Conservation (phyloP, 2,329 filamentous ascomycete genomes). For the Arthrobotrys entomopaga region DNA sequence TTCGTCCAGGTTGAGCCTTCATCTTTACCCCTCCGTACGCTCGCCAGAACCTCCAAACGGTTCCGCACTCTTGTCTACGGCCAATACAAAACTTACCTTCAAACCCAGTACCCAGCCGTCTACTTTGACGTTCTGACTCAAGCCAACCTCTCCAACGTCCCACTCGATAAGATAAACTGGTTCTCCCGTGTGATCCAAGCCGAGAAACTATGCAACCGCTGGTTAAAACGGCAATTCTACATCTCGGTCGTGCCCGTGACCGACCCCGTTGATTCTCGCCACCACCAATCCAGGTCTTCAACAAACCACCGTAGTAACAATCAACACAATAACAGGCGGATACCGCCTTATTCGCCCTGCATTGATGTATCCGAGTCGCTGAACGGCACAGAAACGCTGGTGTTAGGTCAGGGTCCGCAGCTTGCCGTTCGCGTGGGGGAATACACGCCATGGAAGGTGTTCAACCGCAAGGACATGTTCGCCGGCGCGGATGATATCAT, state of each 20-base stretch:
- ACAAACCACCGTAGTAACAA: background rate
- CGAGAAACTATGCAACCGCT: conserved; percentile 41
- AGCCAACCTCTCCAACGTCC: background rate
- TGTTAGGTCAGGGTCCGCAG: conserved; percentile 16
- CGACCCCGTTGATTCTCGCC: conserved; percentile 2
- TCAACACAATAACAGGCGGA: background rate
- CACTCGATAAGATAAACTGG: conserved; percentile 29
- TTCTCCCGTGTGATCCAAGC: conserved; percentile 1
- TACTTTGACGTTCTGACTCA: conserved; percentile 13
- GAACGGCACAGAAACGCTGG: conserved; percentile 34
- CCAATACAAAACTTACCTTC: conserved; percentile 46
- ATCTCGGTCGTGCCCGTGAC: conserved; percentile 5
- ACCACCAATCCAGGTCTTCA: conserved; percentile 6
- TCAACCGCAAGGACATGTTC: conserved; percentile 21
- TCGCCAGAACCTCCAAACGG: conserved; percentile 25
- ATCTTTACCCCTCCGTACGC: conserved; percentile 13
- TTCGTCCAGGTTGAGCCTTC: conserved; percentile 13
- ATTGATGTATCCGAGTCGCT: conserved; percentile 23
- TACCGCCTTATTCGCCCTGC: conserved; percentile 12
- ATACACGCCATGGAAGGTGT: conserved; percentile 21
- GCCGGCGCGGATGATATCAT: conserved; percentile 27
- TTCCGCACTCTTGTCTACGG: conserved; percentile 26
- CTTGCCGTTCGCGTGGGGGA: conserved; percentile 30
- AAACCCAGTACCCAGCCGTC: conserved; percentile 39
- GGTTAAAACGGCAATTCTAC: conserved; percentile 33